Evolutionary conservation across 176 grass and related monocot genomes (phyloP).

Genomic region (Carex myosuroides): DNA sequence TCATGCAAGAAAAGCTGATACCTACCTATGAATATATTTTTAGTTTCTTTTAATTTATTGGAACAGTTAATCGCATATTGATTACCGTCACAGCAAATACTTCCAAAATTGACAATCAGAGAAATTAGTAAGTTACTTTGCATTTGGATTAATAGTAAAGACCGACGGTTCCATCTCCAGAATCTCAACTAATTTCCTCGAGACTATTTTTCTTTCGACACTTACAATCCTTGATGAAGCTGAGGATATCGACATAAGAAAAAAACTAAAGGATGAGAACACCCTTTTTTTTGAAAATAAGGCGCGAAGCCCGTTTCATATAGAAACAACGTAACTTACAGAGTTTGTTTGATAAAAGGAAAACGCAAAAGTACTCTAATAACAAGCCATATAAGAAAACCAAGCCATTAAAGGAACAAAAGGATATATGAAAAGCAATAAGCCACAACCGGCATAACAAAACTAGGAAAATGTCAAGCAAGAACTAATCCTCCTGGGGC

Average conservation of each 20-base stretch:
- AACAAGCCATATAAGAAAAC: too few relatives aligned
- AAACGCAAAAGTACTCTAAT: too few relatives aligned
- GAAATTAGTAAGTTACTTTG: slow-evolving; percentile 6
- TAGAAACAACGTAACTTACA: too few relatives aligned
- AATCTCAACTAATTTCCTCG: not conserved
- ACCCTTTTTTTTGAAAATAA: too few relatives aligned
- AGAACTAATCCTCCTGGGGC: too few relatives aligned
- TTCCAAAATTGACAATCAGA: not conserved
- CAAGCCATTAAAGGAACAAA: too few relatives aligned
- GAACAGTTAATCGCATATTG: not conserved
- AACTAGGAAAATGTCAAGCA: too few relatives aligned
- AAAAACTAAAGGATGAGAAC: not conserved
- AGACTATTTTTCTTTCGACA: not conserved
- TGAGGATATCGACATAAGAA: not conserved
- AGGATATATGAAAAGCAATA: too few relatives aligned
- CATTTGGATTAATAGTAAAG: not conserved
- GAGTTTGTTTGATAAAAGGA: too few relatives aligned
- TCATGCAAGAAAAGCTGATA: not conserved
- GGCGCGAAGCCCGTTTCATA: too few relatives aligned
- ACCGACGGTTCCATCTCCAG: not conserved
- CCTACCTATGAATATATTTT: too few relatives aligned
- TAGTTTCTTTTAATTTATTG: not conserved
- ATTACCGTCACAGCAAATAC: not conserved
- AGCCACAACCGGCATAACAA: too few relatives aligned
- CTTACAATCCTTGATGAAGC: not conserved